Conservation (phyloP, 2,329 filamentous ascomycete genomes). For the Sarocladium brachiariae region DNA sequence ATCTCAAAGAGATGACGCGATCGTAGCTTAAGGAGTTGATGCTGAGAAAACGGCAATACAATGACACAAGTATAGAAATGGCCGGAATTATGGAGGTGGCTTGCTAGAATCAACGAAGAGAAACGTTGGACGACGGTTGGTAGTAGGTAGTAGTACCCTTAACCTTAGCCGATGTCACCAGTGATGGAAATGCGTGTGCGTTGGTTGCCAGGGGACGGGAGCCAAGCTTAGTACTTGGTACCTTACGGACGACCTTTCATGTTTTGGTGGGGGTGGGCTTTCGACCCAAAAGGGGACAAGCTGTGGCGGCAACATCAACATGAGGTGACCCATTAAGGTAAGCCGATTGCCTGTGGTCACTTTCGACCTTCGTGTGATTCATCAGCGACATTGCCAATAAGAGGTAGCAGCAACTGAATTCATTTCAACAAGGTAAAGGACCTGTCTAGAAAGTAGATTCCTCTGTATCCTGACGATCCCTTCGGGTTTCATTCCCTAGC, state of each 20-base stretch:
- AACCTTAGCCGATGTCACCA: not conserved
- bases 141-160: not conserved
- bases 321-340: not conserved
- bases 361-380: no score
- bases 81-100: not conserved
- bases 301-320: conserved; percentile 1
- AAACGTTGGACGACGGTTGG: no score
- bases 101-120: not conserved
- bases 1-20: no score
- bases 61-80: not conserved
- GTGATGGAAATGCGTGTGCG: not conserved
- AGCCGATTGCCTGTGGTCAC: no score
- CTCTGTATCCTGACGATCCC: no score
- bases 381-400: no score
- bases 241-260: not conserved
- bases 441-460: no score
- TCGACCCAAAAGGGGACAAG: conserved; percentile 1
- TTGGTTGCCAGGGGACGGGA: conserved; percentile 8
- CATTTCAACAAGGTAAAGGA: no score
- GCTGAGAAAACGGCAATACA: not conserved
- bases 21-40: not conserved
- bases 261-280: conserved; percentile 8
- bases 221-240: conserved; percentile 2
- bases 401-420: no score
- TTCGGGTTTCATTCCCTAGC: no score